These are phyloP conservation scores for Orbilia brochopaga DNA, from an alignment of 2,329 filamentous ascomycete genomes.

Conservation along the genomic window DNA sequence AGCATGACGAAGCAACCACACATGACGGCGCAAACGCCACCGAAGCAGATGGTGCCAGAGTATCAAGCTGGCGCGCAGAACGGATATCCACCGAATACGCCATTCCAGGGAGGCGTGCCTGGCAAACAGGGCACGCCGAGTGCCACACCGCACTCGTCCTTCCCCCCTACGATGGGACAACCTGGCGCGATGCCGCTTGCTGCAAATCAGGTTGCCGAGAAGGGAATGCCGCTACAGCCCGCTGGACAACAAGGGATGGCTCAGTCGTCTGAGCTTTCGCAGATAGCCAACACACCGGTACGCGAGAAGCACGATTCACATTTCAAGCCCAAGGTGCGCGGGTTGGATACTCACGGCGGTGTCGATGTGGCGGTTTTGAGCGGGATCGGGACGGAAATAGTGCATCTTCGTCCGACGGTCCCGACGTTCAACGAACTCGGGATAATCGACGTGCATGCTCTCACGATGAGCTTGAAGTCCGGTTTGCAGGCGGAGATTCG, in stretches of 20 bases:
- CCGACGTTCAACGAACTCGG: conserved; percentile 79
- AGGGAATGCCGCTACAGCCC: conserved; percentile 32
- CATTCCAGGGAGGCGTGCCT: conserved; percentile 19
- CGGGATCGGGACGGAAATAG: conserved; percentile 70
- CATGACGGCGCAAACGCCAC: conserved; percentile 47
- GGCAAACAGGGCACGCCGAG: conserved; percentile 16
- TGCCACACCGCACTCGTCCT: conserved; percentile 13
- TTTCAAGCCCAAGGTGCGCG: conserved; percentile 62
- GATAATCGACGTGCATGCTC: conserved; percentile 84
- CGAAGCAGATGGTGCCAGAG: conserved; percentile 51
- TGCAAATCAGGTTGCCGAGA: conserved; percentile 57
- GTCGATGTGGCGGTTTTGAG: conserved; percentile 71
- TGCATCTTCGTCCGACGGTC: conserved; percentile 73
- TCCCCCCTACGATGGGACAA: conserved; percentile 15
- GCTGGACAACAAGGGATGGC: conserved; percentile 1
- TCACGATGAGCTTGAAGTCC: conserved; percentile 87
- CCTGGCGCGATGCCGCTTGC: conserved; percentile 52
- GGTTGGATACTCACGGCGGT: conserved; percentile 71
- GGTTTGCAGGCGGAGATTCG: conserved; percentile 90
- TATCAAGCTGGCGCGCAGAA: conserved; percentile 16
- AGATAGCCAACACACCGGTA: conserved; percentile 23
- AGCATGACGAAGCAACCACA: conserved; percentile 50
- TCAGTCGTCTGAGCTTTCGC: conserved; percentile 25
- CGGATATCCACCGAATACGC: conserved; percentile 18
- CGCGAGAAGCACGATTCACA: conserved; percentile 52